Conservation (phyloP, 805 yeast species). For the Schwanniomyces polymorphus region DNA sequence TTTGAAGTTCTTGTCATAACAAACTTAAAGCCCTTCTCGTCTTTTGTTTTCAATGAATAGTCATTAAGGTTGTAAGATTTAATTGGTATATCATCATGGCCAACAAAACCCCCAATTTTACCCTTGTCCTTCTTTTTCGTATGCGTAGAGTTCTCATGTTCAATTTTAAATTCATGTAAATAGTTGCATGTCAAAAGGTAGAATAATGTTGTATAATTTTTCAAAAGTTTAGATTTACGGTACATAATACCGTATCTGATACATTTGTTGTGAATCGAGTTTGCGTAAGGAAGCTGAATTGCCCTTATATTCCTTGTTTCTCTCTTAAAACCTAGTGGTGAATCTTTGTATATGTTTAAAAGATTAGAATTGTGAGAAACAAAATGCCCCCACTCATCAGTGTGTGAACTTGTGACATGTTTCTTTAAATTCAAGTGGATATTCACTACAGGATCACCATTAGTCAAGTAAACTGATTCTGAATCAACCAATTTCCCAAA, state of each 20-base stretch:
- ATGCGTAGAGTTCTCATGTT: conserved; percentile 12
- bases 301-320: conserved; percentile 47
- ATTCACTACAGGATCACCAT: conserved; percentile 12
- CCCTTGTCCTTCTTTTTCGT: conserved; percentile 21
- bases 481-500: conserved; percentile 27
- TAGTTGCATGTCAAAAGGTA: conserved; percentile 44
- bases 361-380: conserved; percentile 51
- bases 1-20: conserved; percentile 27
- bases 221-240: conserved; percentile 40
- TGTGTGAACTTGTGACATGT: conserved; percentile 24
- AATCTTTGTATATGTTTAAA: conserved; percentile 40
- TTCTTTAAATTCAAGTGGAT: conserved; percentile 23
- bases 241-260: conserved; percentile 41
- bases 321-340: conserved; percentile 48
- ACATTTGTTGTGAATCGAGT: conserved; percentile 39
- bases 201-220: conserved; percentile 36
- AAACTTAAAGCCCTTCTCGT: conserved; percentile 34
- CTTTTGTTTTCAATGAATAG: conserved; percentile 29
- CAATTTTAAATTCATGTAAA: conserved; percentile 42
- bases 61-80: conserved; percentile 45
- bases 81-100: conserved; percentile 38
- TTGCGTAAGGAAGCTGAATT: conserved; percentile 32
- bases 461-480: conserved; percentile 17
- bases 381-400: conserved; percentile 39
- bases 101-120: conserved; percentile 40